phyloP scores from a whole-genome alignment of 495 filamentous ascomycete species.

The Aspergillus wentii region DNA sequence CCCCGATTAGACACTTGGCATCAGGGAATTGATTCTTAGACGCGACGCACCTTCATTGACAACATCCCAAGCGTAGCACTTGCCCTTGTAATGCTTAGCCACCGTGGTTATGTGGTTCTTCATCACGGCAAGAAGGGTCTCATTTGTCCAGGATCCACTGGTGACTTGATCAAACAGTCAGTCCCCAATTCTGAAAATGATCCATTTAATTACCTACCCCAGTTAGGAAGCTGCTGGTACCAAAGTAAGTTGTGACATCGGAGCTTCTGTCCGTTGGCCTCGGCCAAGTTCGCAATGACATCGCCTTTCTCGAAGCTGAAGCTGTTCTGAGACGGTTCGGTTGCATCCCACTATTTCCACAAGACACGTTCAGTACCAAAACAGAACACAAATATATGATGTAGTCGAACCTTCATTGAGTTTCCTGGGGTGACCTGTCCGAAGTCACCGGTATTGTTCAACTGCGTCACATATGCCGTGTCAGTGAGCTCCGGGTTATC shows the following conservation, averaged over 20 bases:
- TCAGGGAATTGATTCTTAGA: too few relatives aligned
- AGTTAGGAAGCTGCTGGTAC: slow-evolving; percentile 55
- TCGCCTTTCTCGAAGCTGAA: slow-evolving; percentile 51
- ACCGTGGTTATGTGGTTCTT: slow-evolving; percentile 49
- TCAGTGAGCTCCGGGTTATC: slow-evolving; percentile 51
- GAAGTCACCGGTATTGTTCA: slow-evolving; percentile 50
- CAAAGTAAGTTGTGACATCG: slow-evolving; percentile 60
- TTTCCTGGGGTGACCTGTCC: slow-evolving; percentile 58
- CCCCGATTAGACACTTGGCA: too few relatives aligned
- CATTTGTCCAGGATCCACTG: slow-evolving; percentile 48
- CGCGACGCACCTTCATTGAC: slow-evolving; percentile 31
- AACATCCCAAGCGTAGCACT: slow-evolving; percentile 44
- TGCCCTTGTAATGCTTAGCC: slow-evolving; percentile 51
- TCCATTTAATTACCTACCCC: too few relatives aligned
- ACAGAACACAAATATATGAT: not conserved
- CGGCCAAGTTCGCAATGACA: slow-evolving; percentile 44
- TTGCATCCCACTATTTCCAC: slow-evolving; percentile 47
- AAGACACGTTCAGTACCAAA: not conserved
- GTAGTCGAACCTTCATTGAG: slow-evolving; percentile 41
- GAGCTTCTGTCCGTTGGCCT: slow-evolving; percentile 48
- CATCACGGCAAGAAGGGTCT: slow-evolving; percentile 45
- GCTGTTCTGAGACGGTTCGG: slow-evolving; percentile 38
- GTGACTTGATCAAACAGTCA: slow-evolving; percentile 26
- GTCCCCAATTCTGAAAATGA: too few relatives aligned
- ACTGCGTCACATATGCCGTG: slow-evolving; percentile 36